Evolutionary conservation across 306 rosid genomes (phyloP).

Genomic region (Cucurbita ficifolia): DNA sequence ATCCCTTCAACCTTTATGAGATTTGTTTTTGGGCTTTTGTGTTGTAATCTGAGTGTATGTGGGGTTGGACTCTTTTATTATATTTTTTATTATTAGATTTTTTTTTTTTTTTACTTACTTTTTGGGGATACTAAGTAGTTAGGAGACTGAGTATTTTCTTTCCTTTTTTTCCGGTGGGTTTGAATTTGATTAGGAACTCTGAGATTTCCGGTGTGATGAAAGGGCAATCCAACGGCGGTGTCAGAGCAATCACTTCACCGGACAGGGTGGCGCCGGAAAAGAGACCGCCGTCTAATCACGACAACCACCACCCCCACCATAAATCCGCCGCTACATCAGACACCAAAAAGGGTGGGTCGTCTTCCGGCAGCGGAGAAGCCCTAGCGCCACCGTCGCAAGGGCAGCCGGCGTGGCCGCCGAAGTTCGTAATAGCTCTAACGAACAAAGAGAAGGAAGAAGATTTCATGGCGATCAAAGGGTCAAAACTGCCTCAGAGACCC

Average conservation of each 20-base stretch:
- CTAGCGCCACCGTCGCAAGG: not conserved
- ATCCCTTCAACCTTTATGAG: not conserved
- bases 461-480: slow-evolving; percentile 79
- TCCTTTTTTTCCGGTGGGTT: not conserved
- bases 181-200: slow-evolving; percentile 45
- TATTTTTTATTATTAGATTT: too few relatives aligned
- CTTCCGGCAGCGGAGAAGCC: slow-evolving; percentile 70
- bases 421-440: slow-evolving; percentile 73
- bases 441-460: slow-evolving; percentile 94
- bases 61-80: not conserved
- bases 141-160: not conserved
- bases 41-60: not conserved
- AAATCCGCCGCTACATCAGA: slow-evolving; percentile 61
- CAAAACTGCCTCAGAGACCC: slow-evolving; percentile 82
- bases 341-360: slow-evolving; percentile 60
- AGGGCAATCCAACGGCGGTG: slow-evolving; percentile 61
- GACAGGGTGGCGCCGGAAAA: slow-evolving; percentile 83
- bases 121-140: not conserved
- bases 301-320: slow-evolving; percentile 26
- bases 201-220: slow-evolving; percentile 65
- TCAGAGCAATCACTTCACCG: slow-evolving; percentile 63
- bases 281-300: slow-evolving; percentile 17
- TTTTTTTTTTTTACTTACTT: not conserved
- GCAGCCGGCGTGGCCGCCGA: slow-evolving; percentile 75
- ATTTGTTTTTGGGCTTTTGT: not conserved